Base-by-base conservation (phyloP, 2,329 filamentous ascomycete species). In the Proliferodiscus dingleyae region DNA sequence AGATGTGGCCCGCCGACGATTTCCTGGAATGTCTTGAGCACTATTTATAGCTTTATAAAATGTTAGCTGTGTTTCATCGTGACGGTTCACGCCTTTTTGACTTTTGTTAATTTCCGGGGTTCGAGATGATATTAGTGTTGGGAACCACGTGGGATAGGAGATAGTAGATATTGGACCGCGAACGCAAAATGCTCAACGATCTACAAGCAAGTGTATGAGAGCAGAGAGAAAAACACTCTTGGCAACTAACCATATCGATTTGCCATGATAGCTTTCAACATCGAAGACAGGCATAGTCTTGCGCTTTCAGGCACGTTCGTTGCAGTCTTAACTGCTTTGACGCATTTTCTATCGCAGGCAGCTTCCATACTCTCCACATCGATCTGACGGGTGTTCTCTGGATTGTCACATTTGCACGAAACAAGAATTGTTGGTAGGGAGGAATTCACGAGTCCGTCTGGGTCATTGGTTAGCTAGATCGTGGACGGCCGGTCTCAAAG, bases 391-490 rank as follows among this genome's bases (percentile, higher is more conserved):
- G 80, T 71, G 47, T 78, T 75, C 51, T 83, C 78, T 38, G 84
- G 81, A 41, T 81, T 78, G 65, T 96, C 91, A 71, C 88, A 95
- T 73, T 96, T 96, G 65, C 84, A 91, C 45, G 89, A 88, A 41
- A 94, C 87, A 33, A 96, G 77, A 51, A 91, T 76, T 43, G 85
- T 85, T 7, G 90, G 89, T 30, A 95, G 68, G 19, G 77, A 75
- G 15, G 85, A 81, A 57, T 83, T 85, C 47, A 81, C 78, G 41
- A 95, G 73, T 33, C 84, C 83, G 68, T 81, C 89, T 94, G 65
- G 36, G 64, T 37, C 38, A 46, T 53, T 28, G 54, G 51, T 41
- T 48, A 49, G 40, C 37, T 23, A 10, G 33, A 29, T 45, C 13
- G 28, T n/a, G 2, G 11, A 45, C 36, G 36, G 23, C 26, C 23